Percentiles rank a stretch among this genome's conserved stretches.
phyloP scores from a whole-genome alignment of 805 yeast species.

The Kregervanrija pseudodelftensis region DNA sequence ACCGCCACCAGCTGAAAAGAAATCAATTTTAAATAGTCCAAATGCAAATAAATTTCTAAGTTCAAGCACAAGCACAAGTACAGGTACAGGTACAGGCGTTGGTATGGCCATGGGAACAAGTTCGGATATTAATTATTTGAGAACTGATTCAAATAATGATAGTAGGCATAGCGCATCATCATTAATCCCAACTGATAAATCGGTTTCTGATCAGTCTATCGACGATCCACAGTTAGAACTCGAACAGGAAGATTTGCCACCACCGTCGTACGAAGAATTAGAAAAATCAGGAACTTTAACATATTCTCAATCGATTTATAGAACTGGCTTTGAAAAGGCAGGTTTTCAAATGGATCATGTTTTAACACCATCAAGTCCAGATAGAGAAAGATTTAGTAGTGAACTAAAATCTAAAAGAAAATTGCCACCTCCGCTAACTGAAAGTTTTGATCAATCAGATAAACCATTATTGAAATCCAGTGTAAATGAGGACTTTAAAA shows the following conservation, averaged over 20 bases:
- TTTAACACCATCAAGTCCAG: slow-evolving; percentile 4
- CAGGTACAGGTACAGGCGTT: background rate
- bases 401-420: slow-evolving; percentile 16
- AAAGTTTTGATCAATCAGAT: background rate
- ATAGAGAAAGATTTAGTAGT: slow-evolving; percentile 4
- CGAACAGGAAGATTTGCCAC: slow-evolving; percentile 17
- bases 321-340: slow-evolving; percentile 31
- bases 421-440: slow-evolving; percentile 18
- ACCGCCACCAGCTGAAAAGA: slow-evolving; percentile 21
- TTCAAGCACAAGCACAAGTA: background rate
- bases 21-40: slow-evolving; percentile 19
- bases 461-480: too few relatives aligned
- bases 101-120: too few relatives aligned
- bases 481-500: too few relatives aligned
- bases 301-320: slow-evolving; percentile 27
- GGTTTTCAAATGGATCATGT: slow-evolving; percentile 26
- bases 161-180: slow-evolving; percentile 17
- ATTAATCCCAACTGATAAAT: slow-evolving; percentile 20
- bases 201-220: slow-evolving; percentile 10
- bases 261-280: slow-evolving; percentile 28
- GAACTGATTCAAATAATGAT: background rate
- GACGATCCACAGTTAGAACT: slow-evolving; percentile 7
- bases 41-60: slow-evolving; percentile 16
- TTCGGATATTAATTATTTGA: too few relatives aligned
- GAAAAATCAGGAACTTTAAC: slow-evolving; percentile 28